Evolutionary conservation across 73 alveolate genomes (phyloP).

Genomic region (Symbiodinium natans): DNA sequence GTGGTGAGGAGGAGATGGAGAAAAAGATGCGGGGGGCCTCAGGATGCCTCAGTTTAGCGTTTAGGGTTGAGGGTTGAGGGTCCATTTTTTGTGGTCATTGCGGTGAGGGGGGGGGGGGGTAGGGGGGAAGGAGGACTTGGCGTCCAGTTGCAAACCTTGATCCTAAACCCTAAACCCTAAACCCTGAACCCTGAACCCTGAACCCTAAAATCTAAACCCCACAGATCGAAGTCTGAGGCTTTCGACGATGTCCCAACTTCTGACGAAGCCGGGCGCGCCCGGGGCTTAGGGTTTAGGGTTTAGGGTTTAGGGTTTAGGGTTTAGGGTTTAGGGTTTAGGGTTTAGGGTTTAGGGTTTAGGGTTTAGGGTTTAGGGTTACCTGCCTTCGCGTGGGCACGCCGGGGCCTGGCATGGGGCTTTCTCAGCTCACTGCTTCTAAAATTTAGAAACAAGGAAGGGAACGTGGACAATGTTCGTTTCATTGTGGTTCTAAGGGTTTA

Average conservation of each 20-base stretch:
- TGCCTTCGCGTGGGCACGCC: no score
- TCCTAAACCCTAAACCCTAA: no score
- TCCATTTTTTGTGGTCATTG: not conserved
- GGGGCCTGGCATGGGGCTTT: no score
- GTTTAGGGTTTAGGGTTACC: not conserved
- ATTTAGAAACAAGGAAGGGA: not conserved
- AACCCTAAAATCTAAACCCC: no score
- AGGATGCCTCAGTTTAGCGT: not conserved
- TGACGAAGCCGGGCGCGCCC: not conserved
- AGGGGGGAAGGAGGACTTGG: not conserved
- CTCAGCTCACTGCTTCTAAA: no score
- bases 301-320: no score
- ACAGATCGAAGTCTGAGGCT: not conserved
- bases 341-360: not conserved
- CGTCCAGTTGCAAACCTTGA: not conserved
- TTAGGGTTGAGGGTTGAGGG: not conserved
- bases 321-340: no score
- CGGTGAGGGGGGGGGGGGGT: not conserved
- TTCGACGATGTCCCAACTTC: not conserved
- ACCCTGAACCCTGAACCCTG: no score
- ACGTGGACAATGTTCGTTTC: not conserved
- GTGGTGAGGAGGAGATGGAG: not conserved
- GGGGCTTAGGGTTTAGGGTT: not conserved
- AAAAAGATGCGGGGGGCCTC: not conserved
- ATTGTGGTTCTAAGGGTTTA: not conserved